Evolutionary conservation across 2,329 filamentous ascomycete genomes (phyloP), one percentile per base, ranked within the genome.

Genomic region (Sclerotinia spermophila): DNA sequence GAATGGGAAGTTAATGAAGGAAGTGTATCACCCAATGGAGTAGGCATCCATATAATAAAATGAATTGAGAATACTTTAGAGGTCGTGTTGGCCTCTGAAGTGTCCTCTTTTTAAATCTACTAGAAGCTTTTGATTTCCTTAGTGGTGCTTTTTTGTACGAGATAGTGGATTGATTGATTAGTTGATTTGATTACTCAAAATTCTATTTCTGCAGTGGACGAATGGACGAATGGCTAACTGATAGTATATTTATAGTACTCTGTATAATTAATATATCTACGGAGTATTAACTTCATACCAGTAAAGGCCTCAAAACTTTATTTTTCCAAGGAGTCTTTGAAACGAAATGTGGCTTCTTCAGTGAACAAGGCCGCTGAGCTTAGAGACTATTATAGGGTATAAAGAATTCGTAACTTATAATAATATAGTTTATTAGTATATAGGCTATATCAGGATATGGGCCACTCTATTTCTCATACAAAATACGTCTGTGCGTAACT

Each of bases 41-140:
- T 78, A 80, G 81, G 80, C 81, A 83, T 82, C 78, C 80, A 83
- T 82, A 75, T 79, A 76, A 71, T 78, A 71, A 71, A 44, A 61
- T 45, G 44, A 64, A 33, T 40, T 60, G 64, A 68, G 55, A 45
- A 69, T 70, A 67, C 73, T 74, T 71, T 69, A 77, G 75, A 78
- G 73, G 77, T 73, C 74, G 77, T 70, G 72, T 48, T 77, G 74
- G 73, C 77, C 77, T 79, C 76, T 75, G 76, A 78, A 77, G 75
- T 75, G 68, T 67, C 55, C 69, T 71, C 62, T 71, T 65, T 65
- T 48, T 21, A 53, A 27, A 53, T 53, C 27, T 53, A 53, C 48
- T 53, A 15, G 30, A 38, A 51, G 45, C n/a, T 27, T 69, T 65
- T 53, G 17, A 42, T 64, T 58, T 55, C 33, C 35, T 30, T 62